Evolutionary conservation across 345 rosid species (phyloP).

Genomic region (Syzygium oleosum): DNA sequence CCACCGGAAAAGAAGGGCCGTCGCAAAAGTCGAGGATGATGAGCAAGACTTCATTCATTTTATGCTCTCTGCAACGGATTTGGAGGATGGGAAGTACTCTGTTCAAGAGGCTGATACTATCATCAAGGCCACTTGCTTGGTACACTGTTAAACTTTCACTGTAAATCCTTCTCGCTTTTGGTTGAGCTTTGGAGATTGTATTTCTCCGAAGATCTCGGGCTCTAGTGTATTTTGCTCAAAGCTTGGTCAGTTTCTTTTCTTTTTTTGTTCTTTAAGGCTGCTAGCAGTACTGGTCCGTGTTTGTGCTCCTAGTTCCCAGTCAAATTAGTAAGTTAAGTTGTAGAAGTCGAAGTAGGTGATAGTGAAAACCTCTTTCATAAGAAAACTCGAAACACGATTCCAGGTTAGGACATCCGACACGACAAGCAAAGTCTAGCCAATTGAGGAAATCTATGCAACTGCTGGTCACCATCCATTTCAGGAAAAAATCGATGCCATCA

Average conservation of each 20-base stretch:
- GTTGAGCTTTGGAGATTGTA: no score
- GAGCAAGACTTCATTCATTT: constrained; percentile 20
- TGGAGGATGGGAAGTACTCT: not conserved
- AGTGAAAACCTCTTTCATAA: not conserved
- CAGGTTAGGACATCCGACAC: not conserved
- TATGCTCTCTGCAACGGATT: constrained; percentile 6
- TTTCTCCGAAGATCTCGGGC: no score
- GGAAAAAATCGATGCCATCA: not conserved
- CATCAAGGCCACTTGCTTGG: constrained; percentile 17
- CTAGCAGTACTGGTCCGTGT: not conserved
- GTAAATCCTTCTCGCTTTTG: not conserved
- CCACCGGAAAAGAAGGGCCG: constrained; percentile 16
- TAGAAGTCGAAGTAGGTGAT: not conserved
- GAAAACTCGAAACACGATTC: not conserved
- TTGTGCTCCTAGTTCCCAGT: not conserved
- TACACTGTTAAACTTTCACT: not conserved
- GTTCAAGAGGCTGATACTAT: not conserved
- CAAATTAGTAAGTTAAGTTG: not conserved
- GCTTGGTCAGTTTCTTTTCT: not conserved
- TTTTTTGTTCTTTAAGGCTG: not conserved
- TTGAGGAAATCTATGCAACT: not conserved
- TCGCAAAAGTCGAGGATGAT: not conserved
- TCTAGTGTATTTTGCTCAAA: no score
- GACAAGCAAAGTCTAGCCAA: not conserved
- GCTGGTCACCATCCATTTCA: not conserved